phyloP scores from a whole-genome alignment of 495 filamentous ascomycete species.

The Talaromyces thailandensis region DNA sequence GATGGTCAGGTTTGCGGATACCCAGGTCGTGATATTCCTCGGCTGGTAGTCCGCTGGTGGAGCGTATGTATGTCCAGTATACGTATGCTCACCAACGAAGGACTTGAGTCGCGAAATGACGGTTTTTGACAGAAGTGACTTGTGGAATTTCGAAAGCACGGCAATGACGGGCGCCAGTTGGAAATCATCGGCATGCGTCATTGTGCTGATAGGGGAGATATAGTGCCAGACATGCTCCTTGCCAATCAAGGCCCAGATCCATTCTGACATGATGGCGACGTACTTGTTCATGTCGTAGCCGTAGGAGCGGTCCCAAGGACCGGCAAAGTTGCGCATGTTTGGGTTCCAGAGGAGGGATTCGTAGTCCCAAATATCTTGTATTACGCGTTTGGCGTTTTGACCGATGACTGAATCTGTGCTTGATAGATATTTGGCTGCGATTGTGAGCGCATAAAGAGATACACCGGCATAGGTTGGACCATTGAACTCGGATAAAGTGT shows the following conservation, averaged over 20 bases:
- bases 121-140: constrained; percentile 14
- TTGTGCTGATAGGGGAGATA: constrained; percentile 11
- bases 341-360: constrained; percentile 26
- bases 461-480: constrained; percentile 35
- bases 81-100: constrained; percentile 28
- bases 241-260: constrained; percentile 28
- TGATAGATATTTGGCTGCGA: constrained; percentile 28
- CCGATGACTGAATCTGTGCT: constrained; percentile 18
- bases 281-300: constrained; percentile 36
- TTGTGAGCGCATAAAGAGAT: constrained; percentile 29
- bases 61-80: constrained; percentile 23
- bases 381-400: constrained; percentile 18
- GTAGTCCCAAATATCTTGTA: constrained; percentile 23
- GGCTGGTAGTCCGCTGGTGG: constrained; percentile 30
- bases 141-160: constrained; percentile 18
- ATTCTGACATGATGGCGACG: constrained; percentile 23
- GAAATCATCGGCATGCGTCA: constrained; percentile 32
- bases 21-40: constrained; percentile 30
- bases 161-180: constrained; percentile 27
- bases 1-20: constrained; percentile 28
- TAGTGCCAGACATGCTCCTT: constrained; percentile 16
- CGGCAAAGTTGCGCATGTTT: constrained; percentile 28
- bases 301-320: constrained; percentile 35
- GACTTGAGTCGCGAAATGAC: constrained; percentile 14
- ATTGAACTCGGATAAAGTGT: constrained; percentile 35